phyloP scores from a whole-genome alignment of 108 stramenopile genomes.

The Tribonema minus region DNA sequence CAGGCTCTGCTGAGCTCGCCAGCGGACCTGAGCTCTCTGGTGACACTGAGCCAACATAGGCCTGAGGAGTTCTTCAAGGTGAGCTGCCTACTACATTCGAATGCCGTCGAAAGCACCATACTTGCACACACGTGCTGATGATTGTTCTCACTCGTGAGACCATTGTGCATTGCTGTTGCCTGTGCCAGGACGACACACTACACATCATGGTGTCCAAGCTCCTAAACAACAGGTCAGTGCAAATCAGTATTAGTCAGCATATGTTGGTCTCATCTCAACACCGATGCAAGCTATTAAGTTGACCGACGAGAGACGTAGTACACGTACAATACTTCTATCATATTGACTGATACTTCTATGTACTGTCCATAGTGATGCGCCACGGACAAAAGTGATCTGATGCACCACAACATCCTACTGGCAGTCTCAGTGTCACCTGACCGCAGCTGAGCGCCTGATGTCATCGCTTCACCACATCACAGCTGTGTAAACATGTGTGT shows the following conservation, averaged over 20 bases:
- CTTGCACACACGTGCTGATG: too few species aligned
- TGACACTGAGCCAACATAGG: constrained; percentile 47
- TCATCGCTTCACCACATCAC: too few species aligned
- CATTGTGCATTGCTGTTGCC: not conserved
- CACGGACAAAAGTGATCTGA: not conserved
- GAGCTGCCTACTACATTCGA: not conserved
- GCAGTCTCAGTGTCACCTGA: too few species aligned
- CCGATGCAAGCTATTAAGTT: too few species aligned
- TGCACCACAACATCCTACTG: not conserved
- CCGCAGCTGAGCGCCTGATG: too few species aligned
- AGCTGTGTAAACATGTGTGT: too few species aligned
- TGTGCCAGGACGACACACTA: constrained; percentile 44
- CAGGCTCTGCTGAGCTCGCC: constrained; percentile 53
- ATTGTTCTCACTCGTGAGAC: not conserved
- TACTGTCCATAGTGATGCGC: not conserved
- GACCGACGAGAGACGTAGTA: too few species aligned
- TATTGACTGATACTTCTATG: not conserved
- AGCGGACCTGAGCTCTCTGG: constrained; percentile 56
- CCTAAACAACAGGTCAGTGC: constrained; percentile 52
- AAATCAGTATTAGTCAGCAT: too few species aligned
- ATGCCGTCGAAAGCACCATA: not conserved
- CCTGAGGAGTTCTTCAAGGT: constrained; percentile 19
- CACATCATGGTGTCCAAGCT: constrained; percentile 54
- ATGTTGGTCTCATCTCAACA: too few species aligned
- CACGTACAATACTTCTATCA: not conserved